Base-by-base conservation (phyloP, 352 stramenopile genomes). In the Blastocystis sp. region DNA sequence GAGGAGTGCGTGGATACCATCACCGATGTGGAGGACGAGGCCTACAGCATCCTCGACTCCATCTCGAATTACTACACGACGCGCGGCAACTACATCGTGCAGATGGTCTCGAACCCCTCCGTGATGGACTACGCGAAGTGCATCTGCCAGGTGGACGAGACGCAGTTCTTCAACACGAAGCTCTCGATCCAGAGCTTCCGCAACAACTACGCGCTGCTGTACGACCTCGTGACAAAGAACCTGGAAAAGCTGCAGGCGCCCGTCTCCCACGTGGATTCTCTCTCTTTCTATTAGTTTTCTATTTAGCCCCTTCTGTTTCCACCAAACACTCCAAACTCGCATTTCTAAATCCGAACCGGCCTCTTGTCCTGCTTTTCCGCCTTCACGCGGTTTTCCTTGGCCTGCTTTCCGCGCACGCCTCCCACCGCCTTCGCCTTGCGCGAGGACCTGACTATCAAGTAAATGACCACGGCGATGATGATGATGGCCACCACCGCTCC, bases 191-290 rank as follows among this genome's bases (percentile, higher is more conserved):
- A 88, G 19, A 70, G 54, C 57, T 76, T 90, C 28, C 79, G 89
- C 14, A 90, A 90, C 43, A 79, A 88, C 48, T 90, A 89, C 21
- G 70, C 70, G 19, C 38, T 89, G 34, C 45, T 90, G 40, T 88
- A 89, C 45, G 89, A 90, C 52, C 42, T 90, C 3, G 70, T 90
- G 14, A 78, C 40, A 40, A 90, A 90, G 76, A 90, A 90, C 40
- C 42, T 87, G 24, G 89, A 89, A 6, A 89, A 89, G n/a, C n/a
- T 90, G 28, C 65, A 63, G 42, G 48, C 77, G 7, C 77, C 77
- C 19, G 17, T 54, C 11, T 38, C 71, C 14, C 71, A 81, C 43
- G 54, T 42, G 28, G 71, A 81, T 66, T 64, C 45, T 7, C 54
- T 81, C 14, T 81, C 57, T 65, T 59, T 81, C 24, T 81, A 81